These are phyloP conservation scores for Starmerella asiatica DNA, from an alignment of 805 yeast genomes.

Conservation along the genomic window DNA sequence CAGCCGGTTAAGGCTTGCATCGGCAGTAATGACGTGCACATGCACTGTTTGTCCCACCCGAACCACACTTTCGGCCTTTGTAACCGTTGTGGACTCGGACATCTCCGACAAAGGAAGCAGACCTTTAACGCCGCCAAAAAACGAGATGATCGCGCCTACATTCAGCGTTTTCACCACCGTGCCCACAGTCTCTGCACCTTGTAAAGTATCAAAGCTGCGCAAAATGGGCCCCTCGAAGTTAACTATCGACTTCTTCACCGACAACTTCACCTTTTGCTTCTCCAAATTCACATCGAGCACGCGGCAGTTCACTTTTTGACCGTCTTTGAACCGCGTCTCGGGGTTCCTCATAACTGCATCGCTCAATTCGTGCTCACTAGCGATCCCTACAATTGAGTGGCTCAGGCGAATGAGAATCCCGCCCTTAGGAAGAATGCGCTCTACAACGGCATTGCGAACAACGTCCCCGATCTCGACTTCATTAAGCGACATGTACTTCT, in stretches of 20 bases:
- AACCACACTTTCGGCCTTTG: conserved; percentile 60
- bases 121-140: conserved; percentile 66
- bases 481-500: conserved; percentile 49
- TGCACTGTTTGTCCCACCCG: conserved; percentile 71
- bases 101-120: conserved; percentile 79
- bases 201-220: conserved; percentile 38
- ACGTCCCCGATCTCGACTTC: conserved; percentile 70
- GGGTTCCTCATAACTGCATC: conserved; percentile 79
- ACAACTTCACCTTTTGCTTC: conserved; percentile 42
- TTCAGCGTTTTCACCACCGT: conserved; percentile 59
- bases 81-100: conserved; percentile 59
- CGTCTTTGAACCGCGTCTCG: conserved; percentile 80
- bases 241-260: conserved; percentile 76
- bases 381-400: conserved; percentile 53
- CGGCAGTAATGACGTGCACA: conserved; percentile 50
- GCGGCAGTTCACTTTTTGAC: conserved; percentile 57
- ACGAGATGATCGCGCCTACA: conserved; percentile 70
- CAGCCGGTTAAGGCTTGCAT: conserved; percentile 41
- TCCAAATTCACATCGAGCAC: conserved; percentile 24
- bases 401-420: conserved; percentile 60
- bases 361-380: conserved; percentile 61
- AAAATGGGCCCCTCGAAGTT: conserved; percentile 33
- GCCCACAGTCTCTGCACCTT: conserved; percentile 47
- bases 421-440: conserved; percentile 42
- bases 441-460: conserved; percentile 41